Conservation (phyloP, 129 eudicot species). For the Apium graveolens region DNA sequence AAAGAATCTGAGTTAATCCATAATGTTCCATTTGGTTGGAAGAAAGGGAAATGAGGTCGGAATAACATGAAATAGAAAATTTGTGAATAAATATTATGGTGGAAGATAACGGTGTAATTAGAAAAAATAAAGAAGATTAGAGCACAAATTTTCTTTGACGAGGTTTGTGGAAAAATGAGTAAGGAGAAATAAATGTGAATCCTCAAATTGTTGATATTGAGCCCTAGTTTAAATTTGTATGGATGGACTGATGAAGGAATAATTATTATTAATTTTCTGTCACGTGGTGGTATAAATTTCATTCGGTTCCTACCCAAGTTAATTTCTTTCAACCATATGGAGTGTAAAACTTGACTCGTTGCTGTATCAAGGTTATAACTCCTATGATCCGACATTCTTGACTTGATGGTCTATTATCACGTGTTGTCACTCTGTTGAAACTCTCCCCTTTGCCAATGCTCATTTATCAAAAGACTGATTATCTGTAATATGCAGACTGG, state of each 20-base stretch:
- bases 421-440: neutral
- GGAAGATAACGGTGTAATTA: neutral
- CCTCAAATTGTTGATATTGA: neutral
- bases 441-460: neutral
- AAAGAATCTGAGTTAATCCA: neutral
- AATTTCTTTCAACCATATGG: neutral
- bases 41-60: neutral
- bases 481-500: conserved; percentile 53
- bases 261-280: neutral
- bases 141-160: neutral
- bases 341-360: neutral
- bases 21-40: neutral
- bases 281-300: neutral
- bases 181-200: neutral
- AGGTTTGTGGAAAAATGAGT: neutral
- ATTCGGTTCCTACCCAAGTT: neutral
- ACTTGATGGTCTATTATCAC: neutral
- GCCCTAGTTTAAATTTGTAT: neutral
- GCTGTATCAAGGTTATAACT: neutral
- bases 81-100: neutral
- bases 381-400: neutral
- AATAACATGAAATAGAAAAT: neutral
- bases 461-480: neutral
- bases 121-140: neutral
- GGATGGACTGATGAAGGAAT: neutral